These are phyloP conservation scores for Malania oleifera DNA, from an alignment of 164 flowering plant genomes.

Conservation along the genomic window DNA sequence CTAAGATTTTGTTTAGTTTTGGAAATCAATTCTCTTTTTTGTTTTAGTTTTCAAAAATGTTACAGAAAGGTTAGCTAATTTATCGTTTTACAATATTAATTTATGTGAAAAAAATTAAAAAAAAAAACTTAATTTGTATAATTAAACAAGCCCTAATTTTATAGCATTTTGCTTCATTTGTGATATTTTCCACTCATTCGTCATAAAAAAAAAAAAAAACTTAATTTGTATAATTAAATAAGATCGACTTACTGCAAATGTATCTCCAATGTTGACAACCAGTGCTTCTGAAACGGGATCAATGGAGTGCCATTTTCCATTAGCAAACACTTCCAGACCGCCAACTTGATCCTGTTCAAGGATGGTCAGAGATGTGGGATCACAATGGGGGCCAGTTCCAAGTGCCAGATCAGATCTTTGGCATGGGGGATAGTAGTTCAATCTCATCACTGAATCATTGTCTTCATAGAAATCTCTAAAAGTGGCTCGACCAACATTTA, in stretches of 20 bases:
- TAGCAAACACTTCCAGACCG: conserved; percentile 61
- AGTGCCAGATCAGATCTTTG: conserved; percentile 54
- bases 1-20: too few species aligned
- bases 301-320: conserved; percentile 54
- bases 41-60: too few species aligned
- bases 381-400: conserved; percentile 82
- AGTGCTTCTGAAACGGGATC: conserved; percentile 50
- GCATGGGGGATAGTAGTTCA: conserved; percentile 72
- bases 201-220: too few species aligned
- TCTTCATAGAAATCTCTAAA: conserved; percentile 54
- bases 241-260: conserved; percentile 68
- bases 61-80: too few species aligned
- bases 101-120: too few species aligned
- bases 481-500: conserved; percentile 38
- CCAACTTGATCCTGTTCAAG: conserved; percentile 71
- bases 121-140: too few species aligned
- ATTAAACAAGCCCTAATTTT: too few species aligned
- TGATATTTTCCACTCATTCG: too few species aligned
- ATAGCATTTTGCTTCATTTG: too few species aligned
- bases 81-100: too few species aligned
- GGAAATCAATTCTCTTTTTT: too few species aligned
- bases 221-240: too few species aligned
- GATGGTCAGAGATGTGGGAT: conserved; percentile 67
- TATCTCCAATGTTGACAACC: conserved; percentile 76
- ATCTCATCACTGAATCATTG: conserved; percentile 62